phyloP scores from a whole-genome alignment of 1,139 yeast species.

The Candida sanyaensis region DNA sequence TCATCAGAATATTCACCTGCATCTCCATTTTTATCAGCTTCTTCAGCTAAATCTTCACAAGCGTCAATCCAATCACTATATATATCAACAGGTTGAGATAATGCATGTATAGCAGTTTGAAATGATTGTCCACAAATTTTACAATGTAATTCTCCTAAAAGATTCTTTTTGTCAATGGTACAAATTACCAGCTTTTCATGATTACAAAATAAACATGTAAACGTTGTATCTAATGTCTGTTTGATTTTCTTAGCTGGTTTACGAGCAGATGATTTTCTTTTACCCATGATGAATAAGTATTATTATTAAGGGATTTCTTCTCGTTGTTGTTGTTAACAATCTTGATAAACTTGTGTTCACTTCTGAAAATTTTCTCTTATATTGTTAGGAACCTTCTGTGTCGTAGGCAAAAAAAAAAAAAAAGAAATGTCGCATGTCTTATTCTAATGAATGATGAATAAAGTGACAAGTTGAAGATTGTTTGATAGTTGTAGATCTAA shows the following conservation, averaged over 20 bases:
- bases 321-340: background rate
- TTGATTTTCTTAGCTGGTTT: constrained; percentile 80
- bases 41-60: constrained; percentile 91
- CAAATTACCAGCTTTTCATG: constrained; percentile 93
- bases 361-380: too few species aligned
- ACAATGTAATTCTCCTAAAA: constrained; percentile 83
- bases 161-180: constrained; percentile 81
- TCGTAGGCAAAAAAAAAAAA: too few species aligned
- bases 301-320: background rate
- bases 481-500: too few species aligned
- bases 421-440: too few species aligned
- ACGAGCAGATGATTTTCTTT: constrained; percentile 85
- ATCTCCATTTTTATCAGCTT: constrained; percentile 36
- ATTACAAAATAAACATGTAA: constrained; percentile 92
- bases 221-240: constrained; percentile 80
- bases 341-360: background rate
- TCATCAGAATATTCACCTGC: constrained; percentile 40
- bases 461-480: too few species aligned
- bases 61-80: constrained; percentile 99
- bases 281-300: constrained; percentile 56
- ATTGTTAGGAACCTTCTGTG: too few species aligned
- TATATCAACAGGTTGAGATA: constrained; percentile 89
- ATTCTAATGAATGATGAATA: too few species aligned
- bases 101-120: constrained; percentile 83
- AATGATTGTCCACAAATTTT: constrained; percentile 95